Percentiles rank a stretch among this genome's conserved stretches.
These are phyloP conservation scores for Dacryopinax spathularia DNA, from an alignment of 768 basidiomycete genomes.

Conservation along the genomic window DNA sequence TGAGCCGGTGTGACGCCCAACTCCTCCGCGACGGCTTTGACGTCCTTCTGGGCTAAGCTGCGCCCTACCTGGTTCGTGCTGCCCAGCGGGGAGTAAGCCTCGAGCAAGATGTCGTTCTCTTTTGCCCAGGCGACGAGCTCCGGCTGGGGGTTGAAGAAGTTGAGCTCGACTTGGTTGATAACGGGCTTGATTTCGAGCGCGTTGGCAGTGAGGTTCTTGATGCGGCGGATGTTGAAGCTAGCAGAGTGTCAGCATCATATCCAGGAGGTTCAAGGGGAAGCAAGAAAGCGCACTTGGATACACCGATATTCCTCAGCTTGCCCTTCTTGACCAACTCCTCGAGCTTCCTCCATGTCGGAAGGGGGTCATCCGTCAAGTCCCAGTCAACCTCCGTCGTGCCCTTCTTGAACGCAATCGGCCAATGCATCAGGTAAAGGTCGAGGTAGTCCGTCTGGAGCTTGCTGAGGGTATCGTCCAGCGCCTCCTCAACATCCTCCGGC, in stretches of 20 bases:
- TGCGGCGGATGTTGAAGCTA: slow-evolving; percentile 49
- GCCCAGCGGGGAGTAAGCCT: slow-evolving; percentile 67
- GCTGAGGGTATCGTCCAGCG: slow-evolving; percentile 49
- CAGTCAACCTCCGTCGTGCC: slow-evolving; percentile 36
- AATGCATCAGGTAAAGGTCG: slow-evolving; percentile 71
- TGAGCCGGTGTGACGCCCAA: slow-evolving; percentile 63
- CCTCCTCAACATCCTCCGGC: slow-evolving; percentile 54
- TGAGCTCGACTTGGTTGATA: slow-evolving; percentile 69
- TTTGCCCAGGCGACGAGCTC: slow-evolving; percentile 58
- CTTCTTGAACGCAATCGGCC: slow-evolving; percentile 58
- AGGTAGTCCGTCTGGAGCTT: slow-evolving; percentile 55
- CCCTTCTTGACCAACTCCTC: slow-evolving; percentile 67
- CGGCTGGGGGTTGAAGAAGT: slow-evolving; percentile 61
- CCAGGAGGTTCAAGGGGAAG: neutral
- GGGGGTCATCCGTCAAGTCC: slow-evolving; percentile 51
- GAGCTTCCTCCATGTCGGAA: slow-evolving; percentile 70
- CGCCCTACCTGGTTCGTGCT: slow-evolving; percentile 44
- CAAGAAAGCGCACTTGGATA: slow-evolving; percentile 50
- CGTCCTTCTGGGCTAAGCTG: slow-evolving; percentile 48
- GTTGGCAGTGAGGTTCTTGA: slow-evolving; percentile 50
- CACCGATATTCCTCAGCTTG: slow-evolving; percentile 62
- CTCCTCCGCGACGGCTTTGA: slow-evolving; percentile 44
- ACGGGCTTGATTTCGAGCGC: slow-evolving; percentile 45
- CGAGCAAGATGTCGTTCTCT: slow-evolving; percentile 47
- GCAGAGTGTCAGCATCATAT: neutral